A percentile compares a stretch with the other conserved stretches of the same genome.
These are phyloP conservation scores for Scheffersomyces titani DNA, from an alignment of 1,139 yeast genomes.

Conservation along the genomic window DNA sequence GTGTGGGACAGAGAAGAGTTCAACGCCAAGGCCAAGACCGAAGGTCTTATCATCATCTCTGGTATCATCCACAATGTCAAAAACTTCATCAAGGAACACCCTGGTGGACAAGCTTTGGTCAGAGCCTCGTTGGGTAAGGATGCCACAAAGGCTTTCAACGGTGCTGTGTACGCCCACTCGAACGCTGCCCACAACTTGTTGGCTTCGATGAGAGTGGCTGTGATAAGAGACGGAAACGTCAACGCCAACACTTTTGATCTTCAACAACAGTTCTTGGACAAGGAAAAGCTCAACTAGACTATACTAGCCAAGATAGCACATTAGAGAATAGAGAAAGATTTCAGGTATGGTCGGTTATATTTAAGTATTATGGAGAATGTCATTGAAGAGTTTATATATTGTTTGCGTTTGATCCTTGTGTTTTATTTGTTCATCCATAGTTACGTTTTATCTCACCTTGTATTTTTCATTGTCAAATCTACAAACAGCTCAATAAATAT, in stretches of 20 bases:
- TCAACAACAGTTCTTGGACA: slow-evolving; percentile 53
- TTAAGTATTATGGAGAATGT: not conserved
- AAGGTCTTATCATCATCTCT: slow-evolving; percentile 73
- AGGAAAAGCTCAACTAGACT: slow-evolving; percentile 28
- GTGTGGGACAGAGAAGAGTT: slow-evolving; percentile 89
- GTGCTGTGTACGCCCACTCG: slow-evolving; percentile 96
- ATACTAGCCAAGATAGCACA: not conserved
- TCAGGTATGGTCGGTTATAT: not conserved
- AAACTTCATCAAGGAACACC: slow-evolving; percentile 85
- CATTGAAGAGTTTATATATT: not conserved
- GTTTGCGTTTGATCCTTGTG: not conserved
- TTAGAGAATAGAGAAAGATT: not conserved
- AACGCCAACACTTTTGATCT: slow-evolving; percentile 51
- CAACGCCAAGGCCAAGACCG: slow-evolving; percentile 59
- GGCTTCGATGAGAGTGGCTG: slow-evolving; percentile 95
- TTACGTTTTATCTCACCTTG: not conserved
- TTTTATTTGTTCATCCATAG: not conserved
- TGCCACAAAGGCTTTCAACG: slow-evolving; percentile 96
- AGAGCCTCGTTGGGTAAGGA: slow-evolving; percentile 91
- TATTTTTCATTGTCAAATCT: not conserved
- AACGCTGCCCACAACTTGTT: slow-evolving; percentile 96
- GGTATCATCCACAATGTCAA: slow-evolving; percentile 96
- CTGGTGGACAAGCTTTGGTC: slow-evolving; percentile 93
- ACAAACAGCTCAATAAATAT: not conserved
- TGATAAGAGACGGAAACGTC: slow-evolving; percentile 68